Percentiles rank a stretch among this genome's conserved stretches.
These are phyloP conservation scores for Bimuria novae-zelandiae DNA, from an alignment of 2,329 filamentous ascomycete species.

Conservation along the genomic window DNA sequence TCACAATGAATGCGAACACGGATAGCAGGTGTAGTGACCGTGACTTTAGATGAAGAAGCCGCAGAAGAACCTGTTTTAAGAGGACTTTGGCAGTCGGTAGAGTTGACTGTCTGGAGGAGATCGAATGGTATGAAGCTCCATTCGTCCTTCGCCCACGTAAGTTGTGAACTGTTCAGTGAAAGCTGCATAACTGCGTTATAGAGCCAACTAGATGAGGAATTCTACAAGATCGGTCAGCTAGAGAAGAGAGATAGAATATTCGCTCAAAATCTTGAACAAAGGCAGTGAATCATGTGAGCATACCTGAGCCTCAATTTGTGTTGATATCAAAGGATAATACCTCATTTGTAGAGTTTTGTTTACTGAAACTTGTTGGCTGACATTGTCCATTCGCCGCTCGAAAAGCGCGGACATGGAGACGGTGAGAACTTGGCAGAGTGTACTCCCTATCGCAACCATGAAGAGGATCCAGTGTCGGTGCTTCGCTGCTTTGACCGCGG, in stretches of 20 bases:
- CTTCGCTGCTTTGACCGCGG: conserved; percentile 18
- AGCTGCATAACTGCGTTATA: conserved; percentile 16
- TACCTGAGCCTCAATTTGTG: neutral
- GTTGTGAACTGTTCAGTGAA: conserved; percentile 17
- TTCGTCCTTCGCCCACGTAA: conserved; percentile 18
- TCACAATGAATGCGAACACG: conserved; percentile 16
- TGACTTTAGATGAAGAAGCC: conserved; percentile 12
- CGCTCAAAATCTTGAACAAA: conserved; percentile 4
- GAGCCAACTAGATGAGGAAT: conserved; percentile 13
- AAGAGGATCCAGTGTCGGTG: conserved; percentile 20
- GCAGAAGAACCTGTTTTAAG: neutral
- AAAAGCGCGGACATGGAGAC: conserved; percentile 29
- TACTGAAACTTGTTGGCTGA: neutral
- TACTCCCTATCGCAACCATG: conserved; percentile 16
- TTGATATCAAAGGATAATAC: conserved; percentile 11
- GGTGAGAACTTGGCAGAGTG: conserved; percentile 21
- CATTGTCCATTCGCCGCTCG: conserved; percentile 13
- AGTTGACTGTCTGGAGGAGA: neutral
- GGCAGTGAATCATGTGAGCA: too few relatives aligned
- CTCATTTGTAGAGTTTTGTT: conserved; percentile 15
- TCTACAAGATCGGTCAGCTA: neutral
- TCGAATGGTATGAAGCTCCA: conserved; percentile 23
- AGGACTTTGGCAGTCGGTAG: neutral
- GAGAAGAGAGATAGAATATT: neutral
- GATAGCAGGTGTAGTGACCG: conserved; percentile 13